Conservation (phyloP, 768 basidiomycete species). For the Termitomyces sp. region DNA sequence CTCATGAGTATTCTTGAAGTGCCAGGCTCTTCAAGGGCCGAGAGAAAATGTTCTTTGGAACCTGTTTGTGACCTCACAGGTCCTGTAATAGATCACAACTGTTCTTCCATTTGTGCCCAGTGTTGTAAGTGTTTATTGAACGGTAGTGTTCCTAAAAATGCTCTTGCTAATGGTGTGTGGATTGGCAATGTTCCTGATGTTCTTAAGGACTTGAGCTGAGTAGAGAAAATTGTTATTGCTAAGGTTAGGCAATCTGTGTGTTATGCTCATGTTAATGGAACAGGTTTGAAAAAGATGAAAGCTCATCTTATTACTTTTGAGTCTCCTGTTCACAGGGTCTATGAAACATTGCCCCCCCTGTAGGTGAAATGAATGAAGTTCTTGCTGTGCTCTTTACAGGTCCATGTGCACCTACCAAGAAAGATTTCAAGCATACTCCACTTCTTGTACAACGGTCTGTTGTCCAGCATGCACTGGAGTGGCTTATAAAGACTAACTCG, state of each 20-base stretch:
- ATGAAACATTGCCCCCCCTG: slow-evolving; percentile 27
- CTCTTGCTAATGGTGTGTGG: slow-evolving; percentile 33
- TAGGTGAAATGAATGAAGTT: slow-evolving; percentile 27
- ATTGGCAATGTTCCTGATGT: slow-evolving; percentile 28
- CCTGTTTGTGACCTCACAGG: slow-evolving; percentile 5
- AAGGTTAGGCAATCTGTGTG: slow-evolving; percentile 25
- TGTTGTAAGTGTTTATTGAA: too few species aligned
- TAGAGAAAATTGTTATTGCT: slow-evolving; percentile 27
- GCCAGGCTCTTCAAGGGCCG: slow-evolving; percentile 1
- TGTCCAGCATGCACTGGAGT: slow-evolving; percentile 25
- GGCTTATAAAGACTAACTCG: slow-evolving; percentile 30
- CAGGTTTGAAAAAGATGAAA: slow-evolving; percentile 28
- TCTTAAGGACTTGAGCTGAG: slow-evolving; percentile 23
- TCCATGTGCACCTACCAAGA: slow-evolving; percentile 17
- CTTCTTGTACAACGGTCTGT: slow-evolving; percentile 25
- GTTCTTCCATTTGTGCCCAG: slow-evolving; percentile 4
- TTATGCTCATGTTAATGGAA: slow-evolving; percentile 26
- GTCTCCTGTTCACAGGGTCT: slow-evolving; percentile 27
- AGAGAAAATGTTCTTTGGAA: slow-evolving; percentile 2
- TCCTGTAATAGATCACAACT: slow-evolving; percentile 16
- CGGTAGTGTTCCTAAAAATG: slow-evolving; percentile 17
- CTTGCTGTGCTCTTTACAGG: slow-evolving; percentile 30
- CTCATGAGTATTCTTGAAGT: slow-evolving; percentile 4
- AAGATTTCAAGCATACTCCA: slow-evolving; percentile 24
- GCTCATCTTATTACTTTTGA: slow-evolving; percentile 30